These are phyloP conservation scores for Alternaria panax DNA, from an alignment of 2,329 filamentous ascomycete species.

Conservation along the genomic window DNA sequence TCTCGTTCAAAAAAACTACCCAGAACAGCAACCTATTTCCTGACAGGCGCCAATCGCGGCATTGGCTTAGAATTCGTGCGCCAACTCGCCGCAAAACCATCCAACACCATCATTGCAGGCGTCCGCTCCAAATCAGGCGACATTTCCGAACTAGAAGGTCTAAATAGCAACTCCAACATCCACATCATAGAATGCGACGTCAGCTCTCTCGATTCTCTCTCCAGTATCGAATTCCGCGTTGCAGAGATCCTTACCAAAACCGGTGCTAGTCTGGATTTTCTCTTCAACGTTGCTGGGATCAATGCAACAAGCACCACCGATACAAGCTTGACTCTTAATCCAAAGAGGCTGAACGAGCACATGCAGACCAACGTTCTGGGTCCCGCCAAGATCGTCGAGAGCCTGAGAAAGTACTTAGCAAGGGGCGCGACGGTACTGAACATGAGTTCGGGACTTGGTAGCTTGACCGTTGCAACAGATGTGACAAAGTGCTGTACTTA, in stretches of 20 bases:
- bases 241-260: constrained; percentile 43
- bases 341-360: constrained; percentile 49
- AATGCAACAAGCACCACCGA: constrained; percentile 47
- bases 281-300: constrained; percentile 55
- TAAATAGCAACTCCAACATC: constrained; percentile 35
- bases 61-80: constrained; percentile 44
- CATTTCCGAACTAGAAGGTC: constrained; percentile 36
- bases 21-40: constrained; percentile 44
- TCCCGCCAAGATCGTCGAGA: constrained; percentile 56
- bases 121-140: constrained; percentile 47
- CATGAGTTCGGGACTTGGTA: constrained; percentile 45
- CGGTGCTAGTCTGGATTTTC: constrained; percentile 50
- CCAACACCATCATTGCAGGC: constrained; percentile 52
- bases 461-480: constrained; percentile 39
- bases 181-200: constrained; percentile 55
- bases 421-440: constrained; percentile 46
- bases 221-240: constrained; percentile 47
- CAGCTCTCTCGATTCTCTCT: constrained; percentile 37
- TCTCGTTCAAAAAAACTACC: not conserved
- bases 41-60: constrained; percentile 44
- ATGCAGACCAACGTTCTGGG: constrained; percentile 58
- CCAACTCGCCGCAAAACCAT: constrained; percentile 38
- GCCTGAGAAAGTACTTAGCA: constrained; percentile 43
- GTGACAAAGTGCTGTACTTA: constrained; percentile 51
- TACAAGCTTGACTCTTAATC: constrained; percentile 51